A percentile compares a stretch with the other conserved stretches of the same genome.
Evolutionary conservation across 768 basidiomycete genomes (phyloP).

Genomic region (Trametopsis cervina): DNA sequence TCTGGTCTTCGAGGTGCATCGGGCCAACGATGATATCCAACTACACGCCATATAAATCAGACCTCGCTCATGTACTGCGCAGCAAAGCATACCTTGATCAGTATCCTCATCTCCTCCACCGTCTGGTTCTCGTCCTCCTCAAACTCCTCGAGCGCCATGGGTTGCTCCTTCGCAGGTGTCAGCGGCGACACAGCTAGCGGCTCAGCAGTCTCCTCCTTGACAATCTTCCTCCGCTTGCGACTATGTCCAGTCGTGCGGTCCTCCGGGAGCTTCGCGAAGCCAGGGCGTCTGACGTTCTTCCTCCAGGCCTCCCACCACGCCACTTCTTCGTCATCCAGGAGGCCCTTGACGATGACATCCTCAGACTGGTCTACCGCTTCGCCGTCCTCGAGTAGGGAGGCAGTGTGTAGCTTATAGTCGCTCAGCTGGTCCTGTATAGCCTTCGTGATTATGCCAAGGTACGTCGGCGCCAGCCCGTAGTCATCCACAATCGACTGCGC

Average conservation of each 20-base stretch:
- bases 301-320: slow-evolving; percentile 74
- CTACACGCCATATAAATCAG: slow-evolving; percentile 32
- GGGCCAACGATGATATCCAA: slow-evolving; percentile 93
- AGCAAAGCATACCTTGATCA: slow-evolving; percentile 68
- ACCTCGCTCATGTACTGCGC: background rate
- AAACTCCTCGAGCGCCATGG: slow-evolving; percentile 53
- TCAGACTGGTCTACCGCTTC: slow-evolving; percentile 22
- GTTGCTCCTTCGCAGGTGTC: slow-evolving; percentile 14
- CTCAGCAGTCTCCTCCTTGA: slow-evolving; percentile 20
- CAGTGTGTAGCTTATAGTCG: slow-evolving; percentile 67
- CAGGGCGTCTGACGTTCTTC: slow-evolving; percentile 40
- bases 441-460: slow-evolving; percentile 64
- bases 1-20: slow-evolving; percentile 91
- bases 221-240: slow-evolving; percentile 38
- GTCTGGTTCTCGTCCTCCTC: slow-evolving; percentile 57
- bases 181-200: background rate
- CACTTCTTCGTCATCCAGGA: slow-evolving; percentile 40
- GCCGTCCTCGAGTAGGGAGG: slow-evolving; percentile 39
- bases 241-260: slow-evolving; percentile 24
- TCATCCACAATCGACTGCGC: slow-evolving; percentile 91
- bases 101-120: slow-evolving; percentile 84
- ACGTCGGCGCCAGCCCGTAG: slow-evolving; percentile 63
- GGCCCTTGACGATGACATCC: slow-evolving; percentile 32
- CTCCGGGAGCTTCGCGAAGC: slow-evolving; percentile 24
- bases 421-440: slow-evolving; percentile 84